Conservation (phyloP, 2,329 filamentous ascomycete species). For the Ophiocordyceps camponoti-leonardi region DNA sequence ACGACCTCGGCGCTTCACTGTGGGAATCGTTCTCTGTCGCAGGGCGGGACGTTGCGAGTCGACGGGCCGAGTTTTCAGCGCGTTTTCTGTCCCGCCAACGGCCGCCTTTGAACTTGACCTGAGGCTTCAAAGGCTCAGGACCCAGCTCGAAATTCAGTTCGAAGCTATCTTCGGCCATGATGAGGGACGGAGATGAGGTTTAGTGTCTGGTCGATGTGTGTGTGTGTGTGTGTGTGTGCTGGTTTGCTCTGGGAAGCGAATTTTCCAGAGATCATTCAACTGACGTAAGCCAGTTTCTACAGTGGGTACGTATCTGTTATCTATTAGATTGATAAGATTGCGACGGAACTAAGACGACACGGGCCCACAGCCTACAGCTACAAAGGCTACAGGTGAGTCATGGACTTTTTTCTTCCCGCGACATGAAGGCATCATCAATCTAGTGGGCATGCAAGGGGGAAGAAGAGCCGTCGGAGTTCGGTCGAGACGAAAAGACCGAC, state of each 20-base stretch:
- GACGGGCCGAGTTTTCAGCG: constrained; percentile 28
- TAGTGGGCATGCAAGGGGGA: background rate
- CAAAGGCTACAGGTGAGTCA: background rate
- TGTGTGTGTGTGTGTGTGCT: background rate
- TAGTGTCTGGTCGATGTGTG: background rate
- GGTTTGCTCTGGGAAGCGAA: background rate
- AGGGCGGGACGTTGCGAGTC: constrained; percentile 8
- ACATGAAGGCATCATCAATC: background rate
- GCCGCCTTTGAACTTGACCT: constrained; percentile 67
- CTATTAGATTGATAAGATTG: background rate
- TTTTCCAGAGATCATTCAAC: background rate
- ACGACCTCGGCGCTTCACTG: constrained; percentile 15
- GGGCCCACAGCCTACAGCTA: background rate
- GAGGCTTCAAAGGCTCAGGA: constrained; percentile 43
- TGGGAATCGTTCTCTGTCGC: constrained; percentile 7
- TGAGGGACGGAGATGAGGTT: background rate
- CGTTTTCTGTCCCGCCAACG: constrained; percentile 78
- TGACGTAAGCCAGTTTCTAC: background rate
- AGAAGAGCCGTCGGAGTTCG: background rate
- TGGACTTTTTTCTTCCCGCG: background rate
- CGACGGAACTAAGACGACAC: background rate
- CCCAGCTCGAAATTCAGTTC: constrained; percentile 78
- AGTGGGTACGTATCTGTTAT: background rate
- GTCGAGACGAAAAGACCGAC: background rate
- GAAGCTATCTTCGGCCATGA: constrained; percentile 87